A percentile compares a stretch with the other conserved stretches of the same genome.
Evolutionary conservation across 2,329 filamentous ascomycete genomes (phyloP).

Genomic region (Ceratocystis lukuohia): DNA sequence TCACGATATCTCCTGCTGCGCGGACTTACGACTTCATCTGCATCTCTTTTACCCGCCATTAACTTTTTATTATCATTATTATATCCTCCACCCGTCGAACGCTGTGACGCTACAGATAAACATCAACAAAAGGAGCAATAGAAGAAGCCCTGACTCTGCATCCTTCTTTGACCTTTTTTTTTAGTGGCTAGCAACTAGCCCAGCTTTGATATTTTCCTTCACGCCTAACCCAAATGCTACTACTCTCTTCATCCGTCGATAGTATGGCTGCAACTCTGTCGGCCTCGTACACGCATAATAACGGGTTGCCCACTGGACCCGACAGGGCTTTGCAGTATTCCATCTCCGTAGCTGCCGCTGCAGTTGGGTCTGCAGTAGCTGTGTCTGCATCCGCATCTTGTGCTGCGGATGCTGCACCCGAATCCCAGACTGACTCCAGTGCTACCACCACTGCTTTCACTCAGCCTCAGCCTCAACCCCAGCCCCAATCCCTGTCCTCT

Average conservation of each 20-base stretch:
- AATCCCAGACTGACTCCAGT: not conserved
- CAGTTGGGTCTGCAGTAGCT: not conserved
- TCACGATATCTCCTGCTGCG: too few relatives aligned
- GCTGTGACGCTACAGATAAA: not conserved
- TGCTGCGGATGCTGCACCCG: not conserved
- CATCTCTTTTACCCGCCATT: too few relatives aligned
- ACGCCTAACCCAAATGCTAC: not conserved
- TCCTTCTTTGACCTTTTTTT: not conserved
- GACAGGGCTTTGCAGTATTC: not conserved
- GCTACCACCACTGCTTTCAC: not conserved
- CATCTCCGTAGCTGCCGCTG: not conserved
- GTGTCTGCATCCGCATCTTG: not conserved
- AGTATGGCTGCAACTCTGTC: not conserved
- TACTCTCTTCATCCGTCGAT: not conserved
- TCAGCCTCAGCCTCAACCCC: conserved; percentile 3
- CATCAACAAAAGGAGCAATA: not conserved
- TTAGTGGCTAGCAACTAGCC: not conserved
- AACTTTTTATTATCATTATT: not conserved
- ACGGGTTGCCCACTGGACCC: not conserved
- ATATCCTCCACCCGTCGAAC: not conserved
- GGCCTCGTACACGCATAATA: not conserved
- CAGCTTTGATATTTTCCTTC: not conserved
- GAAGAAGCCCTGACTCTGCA: not conserved
- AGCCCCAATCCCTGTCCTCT: not conserved
- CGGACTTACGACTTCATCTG: too few relatives aligned